Conservation (phyloP, 1,284 basidiomycete species). For the Apiotrichum veenhuisii region DNA sequence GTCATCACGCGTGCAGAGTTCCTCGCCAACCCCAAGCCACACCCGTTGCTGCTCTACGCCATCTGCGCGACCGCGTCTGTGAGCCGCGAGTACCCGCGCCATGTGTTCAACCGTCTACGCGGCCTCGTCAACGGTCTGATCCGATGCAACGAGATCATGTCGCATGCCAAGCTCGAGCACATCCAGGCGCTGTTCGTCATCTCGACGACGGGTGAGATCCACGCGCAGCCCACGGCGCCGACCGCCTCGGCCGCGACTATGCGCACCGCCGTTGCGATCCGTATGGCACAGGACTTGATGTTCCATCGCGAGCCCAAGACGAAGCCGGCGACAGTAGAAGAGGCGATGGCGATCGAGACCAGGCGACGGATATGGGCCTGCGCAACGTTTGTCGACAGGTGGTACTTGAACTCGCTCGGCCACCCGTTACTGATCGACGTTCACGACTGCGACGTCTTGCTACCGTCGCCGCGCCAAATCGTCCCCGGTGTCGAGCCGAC, state of each 20-base stretch:
- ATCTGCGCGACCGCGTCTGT: slow-evolving; percentile 89
- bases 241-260: slow-evolving; percentile 46
- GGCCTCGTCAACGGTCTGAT: slow-evolving; percentile 80
- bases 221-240: slow-evolving; percentile 47
- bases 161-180: slow-evolving; percentile 77
- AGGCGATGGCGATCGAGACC: slow-evolving; percentile 62
- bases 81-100: slow-evolving; percentile 73
- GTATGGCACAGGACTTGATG: slow-evolving; percentile 92
- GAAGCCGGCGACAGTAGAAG: slow-evolving; percentile 30
- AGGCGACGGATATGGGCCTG: slow-evolving; percentile 82
- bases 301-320: slow-evolving; percentile 63
- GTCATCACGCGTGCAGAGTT: slow-evolving; percentile 85
- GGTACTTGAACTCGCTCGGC: slow-evolving; percentile 54
- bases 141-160: slow-evolving; percentile 83
- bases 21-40: slow-evolving; percentile 55
- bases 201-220: slow-evolving; percentile 49
- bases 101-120: slow-evolving; percentile 77
- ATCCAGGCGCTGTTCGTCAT: slow-evolving; percentile 76
- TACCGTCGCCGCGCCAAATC: slow-evolving; percentile 66
- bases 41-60: slow-evolving; percentile 70
- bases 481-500: slow-evolving; percentile 54
- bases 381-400: slow-evolving; percentile 86
- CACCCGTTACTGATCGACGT: slow-evolving; percentile 81
- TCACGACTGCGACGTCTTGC: slow-evolving; percentile 83
- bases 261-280: slow-evolving; percentile 57